Evolutionary conservation across 305 asterid genomes (phyloP).

Genomic region (Rubia balearica): DNA sequence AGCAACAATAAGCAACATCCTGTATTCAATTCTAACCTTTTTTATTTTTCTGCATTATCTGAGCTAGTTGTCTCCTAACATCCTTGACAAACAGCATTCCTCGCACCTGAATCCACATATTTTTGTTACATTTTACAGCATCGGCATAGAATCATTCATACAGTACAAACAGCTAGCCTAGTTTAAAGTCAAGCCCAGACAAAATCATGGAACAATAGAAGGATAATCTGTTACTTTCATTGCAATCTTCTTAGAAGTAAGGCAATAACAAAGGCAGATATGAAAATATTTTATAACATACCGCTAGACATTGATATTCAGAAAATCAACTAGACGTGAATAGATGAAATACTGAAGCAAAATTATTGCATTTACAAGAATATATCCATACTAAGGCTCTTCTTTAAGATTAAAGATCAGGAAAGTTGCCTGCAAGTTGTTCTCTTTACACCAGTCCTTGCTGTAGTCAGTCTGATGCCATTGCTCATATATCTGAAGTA

Average conservation of each 20-base stretch:
- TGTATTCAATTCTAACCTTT: conserved; percentile 48
- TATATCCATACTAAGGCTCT: not conserved
- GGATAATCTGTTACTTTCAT: no score
- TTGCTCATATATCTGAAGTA: conserved; percentile 80
- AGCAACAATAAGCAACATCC: not conserved
- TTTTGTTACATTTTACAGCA: conserved; percentile 12
- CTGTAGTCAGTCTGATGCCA: conserved; percentile 73
- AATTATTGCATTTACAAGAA: not conserved
- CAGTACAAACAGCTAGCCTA: conserved; percentile 2
- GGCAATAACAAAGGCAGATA: not conserved
- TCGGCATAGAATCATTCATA: not conserved
- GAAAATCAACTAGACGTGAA: not conserved
- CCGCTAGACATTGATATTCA: not conserved
- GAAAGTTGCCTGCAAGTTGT: conserved; percentile 67
- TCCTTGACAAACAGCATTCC: conserved; percentile 87
- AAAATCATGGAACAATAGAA: not conserved
- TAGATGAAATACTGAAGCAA: not conserved
- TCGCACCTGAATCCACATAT: conserved; percentile 58
- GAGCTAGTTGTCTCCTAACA: conserved; percentile 83
- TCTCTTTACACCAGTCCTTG: conserved; percentile 75
- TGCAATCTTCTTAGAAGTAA: not conserved
- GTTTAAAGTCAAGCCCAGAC: not conserved
- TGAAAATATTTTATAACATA: not conserved
- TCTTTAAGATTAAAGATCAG: not conserved
- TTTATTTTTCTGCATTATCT: conserved; percentile 83